phyloP scores from a whole-genome alignment of 768 basidiomycete genomes.

The Hericium alpestre region DNA sequence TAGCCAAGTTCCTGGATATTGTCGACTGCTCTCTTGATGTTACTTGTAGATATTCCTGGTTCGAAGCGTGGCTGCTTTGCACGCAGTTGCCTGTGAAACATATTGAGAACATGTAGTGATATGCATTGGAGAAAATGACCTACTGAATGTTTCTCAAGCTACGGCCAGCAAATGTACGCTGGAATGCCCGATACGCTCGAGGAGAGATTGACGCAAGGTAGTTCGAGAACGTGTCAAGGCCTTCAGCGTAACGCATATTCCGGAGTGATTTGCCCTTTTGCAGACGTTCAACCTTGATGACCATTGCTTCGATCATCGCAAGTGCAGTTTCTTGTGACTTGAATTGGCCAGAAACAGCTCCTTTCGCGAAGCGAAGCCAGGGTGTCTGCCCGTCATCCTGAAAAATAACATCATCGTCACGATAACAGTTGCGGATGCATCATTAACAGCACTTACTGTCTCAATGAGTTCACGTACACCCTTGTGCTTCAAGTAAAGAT shows the following conservation, averaged over 20 bases:
- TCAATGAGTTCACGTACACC: not conserved
- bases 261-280: not conserved
- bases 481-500: not conserved
- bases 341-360: slow-evolving; percentile 12
- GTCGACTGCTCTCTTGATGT: not conserved
- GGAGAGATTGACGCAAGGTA: not conserved
- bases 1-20: not conserved
- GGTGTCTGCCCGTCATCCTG: slow-evolving; percentile 2
- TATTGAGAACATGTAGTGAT: not conserved
- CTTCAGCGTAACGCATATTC: not conserved
- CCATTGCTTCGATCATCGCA: not conserved
- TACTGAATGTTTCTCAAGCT: not conserved
- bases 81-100: not conserved
- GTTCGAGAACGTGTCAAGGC: not conserved
- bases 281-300: not conserved
- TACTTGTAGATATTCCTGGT: not conserved
- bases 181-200: not conserved
- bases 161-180: not conserved
- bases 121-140: not conserved
- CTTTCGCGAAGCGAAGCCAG: slow-evolving; percentile 15
- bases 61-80: not conserved
- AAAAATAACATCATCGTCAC: not conserved
- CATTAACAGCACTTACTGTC: not conserved
- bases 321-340: slow-evolving; percentile 5
- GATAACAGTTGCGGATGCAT: no score